Conservation (phyloP, 352 stramenopile genomes). For the Phytophthora syringae region DNA sequence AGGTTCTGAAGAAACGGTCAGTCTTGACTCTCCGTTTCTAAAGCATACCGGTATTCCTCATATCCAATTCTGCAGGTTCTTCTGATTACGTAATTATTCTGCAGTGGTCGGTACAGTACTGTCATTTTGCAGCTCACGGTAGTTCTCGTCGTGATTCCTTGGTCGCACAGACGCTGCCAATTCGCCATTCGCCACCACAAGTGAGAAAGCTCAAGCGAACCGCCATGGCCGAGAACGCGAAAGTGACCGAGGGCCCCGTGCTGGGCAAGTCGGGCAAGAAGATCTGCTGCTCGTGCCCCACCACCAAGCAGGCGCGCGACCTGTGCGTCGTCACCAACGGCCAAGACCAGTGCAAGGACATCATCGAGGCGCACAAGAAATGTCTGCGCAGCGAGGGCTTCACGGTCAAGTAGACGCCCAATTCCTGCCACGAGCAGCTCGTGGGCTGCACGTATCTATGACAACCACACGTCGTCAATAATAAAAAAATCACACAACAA, state of each 20-base stretch:
- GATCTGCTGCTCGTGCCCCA: constrained; percentile 98
- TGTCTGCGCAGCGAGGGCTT: constrained; percentile 97
- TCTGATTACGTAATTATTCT: constrained; percentile 10
- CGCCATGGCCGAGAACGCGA: constrained; percentile 57
- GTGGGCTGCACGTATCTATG: constrained; percentile 37
- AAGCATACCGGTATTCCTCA: neutral
- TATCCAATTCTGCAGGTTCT: neutral
- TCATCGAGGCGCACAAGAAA: constrained; percentile 98
- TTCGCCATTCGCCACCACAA: constrained; percentile 19
- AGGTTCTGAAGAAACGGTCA: constrained; percentile 1
- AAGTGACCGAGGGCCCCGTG: constrained; percentile 45
- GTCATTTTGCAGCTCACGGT: constrained; percentile 12
- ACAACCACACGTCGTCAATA: constrained; percentile 25
- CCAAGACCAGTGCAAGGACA: constrained; percentile 92
- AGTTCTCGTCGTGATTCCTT: constrained; percentile 21
- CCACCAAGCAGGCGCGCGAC: constrained; percentile 95
- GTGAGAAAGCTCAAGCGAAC: constrained; percentile 8
- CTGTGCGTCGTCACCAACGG: constrained; percentile 93
- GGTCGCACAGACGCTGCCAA: constrained; percentile 26
- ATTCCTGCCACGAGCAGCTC: neutral
- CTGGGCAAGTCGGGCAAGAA: constrained; percentile 97
- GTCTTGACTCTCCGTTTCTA: too few relatives aligned
- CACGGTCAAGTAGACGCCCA: constrained; percentile 82
- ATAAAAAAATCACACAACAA: constrained; percentile 17
- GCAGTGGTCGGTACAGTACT: neutral